Base-by-base conservation (phyloP, 306 rosid genomes). In the Hylodesmum podocarpum region DNA sequence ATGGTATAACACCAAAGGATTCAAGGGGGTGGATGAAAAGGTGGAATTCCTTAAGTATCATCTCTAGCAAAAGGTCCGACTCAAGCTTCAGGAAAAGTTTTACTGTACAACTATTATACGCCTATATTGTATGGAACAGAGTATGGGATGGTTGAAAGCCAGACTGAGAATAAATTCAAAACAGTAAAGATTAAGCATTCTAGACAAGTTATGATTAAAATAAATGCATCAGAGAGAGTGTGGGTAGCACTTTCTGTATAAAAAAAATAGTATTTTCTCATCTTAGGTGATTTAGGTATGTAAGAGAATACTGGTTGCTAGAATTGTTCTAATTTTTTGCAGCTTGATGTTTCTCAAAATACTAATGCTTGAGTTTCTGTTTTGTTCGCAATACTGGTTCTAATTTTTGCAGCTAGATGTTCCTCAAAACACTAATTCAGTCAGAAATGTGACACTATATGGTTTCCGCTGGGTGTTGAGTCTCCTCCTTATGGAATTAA, bases 381-480 rank as follows among this genome's bases (percentile, higher is more conserved):
- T 70, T 63, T 70, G 36, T 57, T 76, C 59, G 75, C 49, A 73
- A 41, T 49, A 22, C n/a, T 57, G 39, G 46, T 64, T 81, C 73
- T 54, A 29, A 70, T 46, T 41, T 58, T 86, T 85, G 88, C 93
- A 92, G 98, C 81, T 95, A 57, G 95, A 92, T 70, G 81, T 84
- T 76, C 91, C 92, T 75, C 95, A 85, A 83, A 89, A 82, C 66
- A 86, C 80, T 66, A 78, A 71, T 66, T 86, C 90, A 37, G 75
- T 81, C 25, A 83, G 66, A 79, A 85, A 89, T 71, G 82, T 86
- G 76, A 79, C 77, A 50, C 82, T 73, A 82, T 73, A 89, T 70
- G 98, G 98, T 82, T 83, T 80, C 37, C 93, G 91, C 31, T 95
- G 98, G 96, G 53, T 85, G 9, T 88, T 88, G 82, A 82, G 91